Base-by-base conservation (phyloP, 2,329 filamentous ascomycete genomes). In the Acrodontium crateriforme region DNA sequence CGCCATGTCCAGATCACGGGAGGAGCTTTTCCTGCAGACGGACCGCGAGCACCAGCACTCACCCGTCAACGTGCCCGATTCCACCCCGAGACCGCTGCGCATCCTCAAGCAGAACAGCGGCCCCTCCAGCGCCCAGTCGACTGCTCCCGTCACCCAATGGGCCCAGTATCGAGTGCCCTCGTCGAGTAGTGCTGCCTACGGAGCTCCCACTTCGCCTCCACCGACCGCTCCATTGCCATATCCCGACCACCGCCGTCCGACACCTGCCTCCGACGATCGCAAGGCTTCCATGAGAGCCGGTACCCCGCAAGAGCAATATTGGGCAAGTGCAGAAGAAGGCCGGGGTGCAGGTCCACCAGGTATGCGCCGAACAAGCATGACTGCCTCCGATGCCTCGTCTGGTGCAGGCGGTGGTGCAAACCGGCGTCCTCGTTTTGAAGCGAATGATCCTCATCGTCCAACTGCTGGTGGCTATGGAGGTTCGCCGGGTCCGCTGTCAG, bases 401-500 rank as follows among this genome's bases (percentile, higher is more conserved):
- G 40, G 39, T n/a, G 33, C 33, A n/a, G 40, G 45, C 15, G 39
- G 42, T 18, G 37, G 34, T 18, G 30, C 32, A 6, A 35, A 31
- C n/a, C 28, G 39, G 18, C 53, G 62, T 32, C 41, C 59, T 9
- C 49, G 55, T 14, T 65, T 64, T 46, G 55, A 58, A 23, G 59
- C 60, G 3, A 53, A 54, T 39, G 62, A 65, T 42, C 62, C 62
- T 4, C 59, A 65, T 35, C 44, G 61, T 28, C 62, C 62, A 6
- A 62, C 59, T 4, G 40, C 58, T 11, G 52, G 54, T 18, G 60
- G 60, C 14, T 65, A 65, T 41, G 59, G 52, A 12, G 46, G 43
- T 15, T 39, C 44, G 12, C 49, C 51, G 34, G 50, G 37, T 37
- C 47, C 28, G 28, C 45, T 24, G 45, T 53, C 28, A 2, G 25